Base-by-base conservation (phyloP, 2,329 filamentous ascomycete genomes). In the Beauveria sp. region DNA sequence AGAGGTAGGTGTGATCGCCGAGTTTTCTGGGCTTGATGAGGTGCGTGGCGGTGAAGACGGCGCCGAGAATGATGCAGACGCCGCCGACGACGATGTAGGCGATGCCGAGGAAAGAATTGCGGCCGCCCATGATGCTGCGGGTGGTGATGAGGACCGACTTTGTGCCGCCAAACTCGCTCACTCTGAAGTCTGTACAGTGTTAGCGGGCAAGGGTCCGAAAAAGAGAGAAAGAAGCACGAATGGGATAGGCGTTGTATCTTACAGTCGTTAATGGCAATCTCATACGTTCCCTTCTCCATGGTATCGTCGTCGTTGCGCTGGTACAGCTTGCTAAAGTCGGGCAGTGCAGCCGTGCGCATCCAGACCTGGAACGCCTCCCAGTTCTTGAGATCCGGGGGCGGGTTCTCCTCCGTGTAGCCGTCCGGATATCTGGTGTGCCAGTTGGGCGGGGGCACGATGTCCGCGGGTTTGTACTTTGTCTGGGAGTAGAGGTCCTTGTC, bases 291-390 rank as follows among this genome's bases (percentile, higher is more conserved):
- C 18, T 77, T 70, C 40, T 71, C 69, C 88, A 99, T 88, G 0
- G 77, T 72, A 2, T 81, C 77, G 0, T 79, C 79, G 71, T 96
- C 88, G 70, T 97, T 97, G 63, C 92, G 84, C 73, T 88, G 84
- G 51, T 91, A 91, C 52, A 99, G 80, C 78, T 99, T 99, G 82
- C 90, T 96, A 73, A 99, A 99, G 5, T 88, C 89, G 1, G 94
- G 94, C 68, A 97, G 77, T 62, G 93, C 94, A 26, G 94, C 94
- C 2, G 96, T 96, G 68, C 94, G 87, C 94, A 99, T 99, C 94
- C 94, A 99, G 24, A 97, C 92, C 76, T 97, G 92, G 73, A 99
- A 96, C 48, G 86, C 85, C 73, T 96, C 89, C 76, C 91, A 87
- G 0, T 85, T 76, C 64, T 87, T 81, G 20, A 97, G 73, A 67